Evolutionary conservation across 139 green algal genomes (phyloP), one percentile per base, ranked within the genome.

Genomic region (Chlorella sorokiniana): DNA sequence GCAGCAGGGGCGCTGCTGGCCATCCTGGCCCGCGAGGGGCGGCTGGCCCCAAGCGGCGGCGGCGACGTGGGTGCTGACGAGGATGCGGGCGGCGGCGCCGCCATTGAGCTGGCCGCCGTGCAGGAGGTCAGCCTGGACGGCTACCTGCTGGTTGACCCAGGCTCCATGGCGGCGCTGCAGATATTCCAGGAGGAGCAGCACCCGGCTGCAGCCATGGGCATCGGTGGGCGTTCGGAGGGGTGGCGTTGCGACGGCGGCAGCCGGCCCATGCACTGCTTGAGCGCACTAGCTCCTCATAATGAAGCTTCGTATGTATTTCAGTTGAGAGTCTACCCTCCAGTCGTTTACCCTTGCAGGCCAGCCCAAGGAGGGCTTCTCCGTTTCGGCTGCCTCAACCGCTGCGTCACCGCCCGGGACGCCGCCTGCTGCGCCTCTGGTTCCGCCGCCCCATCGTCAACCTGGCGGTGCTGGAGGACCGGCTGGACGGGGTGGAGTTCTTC

Each of bases 361-460:
- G 27, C 64, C 90, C 59, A 98, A 98, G 81, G 95, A 98, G 87
- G 95, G 95, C n/a, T 95, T 96, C 88, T 92, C 81, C 38, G 76
- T 98, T 98, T 91, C 79, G 88, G 88, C 72, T 69, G 96, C 74
- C 69, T 98, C 29, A 89, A 96, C 81, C 75, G 81, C 18, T 96
- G 91, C 82, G 83, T 92, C 16, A 93, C 38, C 69, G 75, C 23
- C 83, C 90, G 84, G 93, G 92, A 11, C 78, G 74, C 69, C 81
- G 81, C 52, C 69, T 95, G 81, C 83, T 96, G 78, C 81, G 90
- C 33, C 74, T 89, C 4, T 98, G 94, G 94, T 94, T 98, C 61
- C 71, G 93, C 35, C 86, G 93, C 33, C 95, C 95, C n/a, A 76
- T 96, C 16, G 84, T 93, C 16, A 87, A 97, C 77, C 75, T 98